phyloP scores from a whole-genome alignment of 2,329 filamentous ascomycete species.

The Hortaea sp. region DNA sequence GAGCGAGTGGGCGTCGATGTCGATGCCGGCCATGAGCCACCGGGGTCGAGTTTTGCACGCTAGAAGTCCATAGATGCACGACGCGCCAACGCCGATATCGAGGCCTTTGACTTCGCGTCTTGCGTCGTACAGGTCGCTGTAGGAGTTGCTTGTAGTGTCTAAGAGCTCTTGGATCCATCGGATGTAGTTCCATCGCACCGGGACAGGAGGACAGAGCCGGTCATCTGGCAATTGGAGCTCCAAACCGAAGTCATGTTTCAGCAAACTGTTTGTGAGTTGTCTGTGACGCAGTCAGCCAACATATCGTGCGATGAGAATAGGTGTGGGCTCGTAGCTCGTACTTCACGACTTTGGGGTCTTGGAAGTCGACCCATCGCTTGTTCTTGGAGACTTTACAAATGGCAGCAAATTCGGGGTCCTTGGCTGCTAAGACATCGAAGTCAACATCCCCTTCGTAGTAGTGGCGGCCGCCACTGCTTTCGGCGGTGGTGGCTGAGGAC shows the following conservation, averaged over 20 bases:
- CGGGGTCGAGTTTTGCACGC: conserved; percentile 55
- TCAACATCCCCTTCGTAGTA: conserved; percentile 50
- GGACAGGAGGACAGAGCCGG: conserved; percentile 75
- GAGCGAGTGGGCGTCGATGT: conserved; percentile 66
- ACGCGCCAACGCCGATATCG: conserved; percentile 69
- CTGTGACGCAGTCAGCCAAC: conserved; percentile 36
- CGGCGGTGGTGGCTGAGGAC: neutral
- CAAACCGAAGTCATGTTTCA: conserved; percentile 66
- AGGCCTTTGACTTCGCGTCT: conserved; percentile 50
- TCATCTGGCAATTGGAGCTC: conserved; percentile 61
- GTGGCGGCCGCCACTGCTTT: neutral
- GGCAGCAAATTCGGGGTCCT: conserved; percentile 51
- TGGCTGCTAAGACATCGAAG: conserved; percentile 50
- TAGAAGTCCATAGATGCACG: conserved; percentile 81
- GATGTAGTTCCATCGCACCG: conserved; percentile 67
- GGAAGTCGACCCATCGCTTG: conserved; percentile 59
- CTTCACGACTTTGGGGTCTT: conserved; percentile 64
- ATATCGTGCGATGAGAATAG: conserved; percentile 64
- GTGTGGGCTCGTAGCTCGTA: conserved; percentile 41
- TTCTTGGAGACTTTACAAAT: conserved; percentile 28
- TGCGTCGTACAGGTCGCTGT: conserved; percentile 32
- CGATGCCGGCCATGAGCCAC: conserved; percentile 51
- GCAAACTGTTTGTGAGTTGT: conserved; percentile 64
- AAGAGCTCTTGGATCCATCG: conserved; percentile 77
- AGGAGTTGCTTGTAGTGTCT: conserved; percentile 54